phyloP scores from a whole-genome alignment of 371 early-diverging fungal genomes.

The Rhizopus delemar region DNA sequence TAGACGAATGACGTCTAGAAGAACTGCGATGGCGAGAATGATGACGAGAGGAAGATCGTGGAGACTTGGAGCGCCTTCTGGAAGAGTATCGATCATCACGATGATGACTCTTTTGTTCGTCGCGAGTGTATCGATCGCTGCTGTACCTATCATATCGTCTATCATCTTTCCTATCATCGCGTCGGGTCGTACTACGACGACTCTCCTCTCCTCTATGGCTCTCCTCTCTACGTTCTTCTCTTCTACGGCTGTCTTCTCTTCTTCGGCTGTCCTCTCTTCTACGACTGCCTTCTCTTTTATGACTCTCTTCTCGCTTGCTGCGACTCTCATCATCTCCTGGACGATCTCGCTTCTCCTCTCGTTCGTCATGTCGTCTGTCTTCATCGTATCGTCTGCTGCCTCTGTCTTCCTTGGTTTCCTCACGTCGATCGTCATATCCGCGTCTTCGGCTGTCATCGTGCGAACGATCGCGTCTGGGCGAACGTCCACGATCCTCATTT shows the following conservation, averaged over 20 bases:
- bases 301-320: background rate
- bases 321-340: conserved; percentile 17
- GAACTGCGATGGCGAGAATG: conserved; percentile 9
- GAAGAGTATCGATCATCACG: conserved; percentile 10
- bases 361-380: conserved; percentile 18
- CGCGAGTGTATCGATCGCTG: conserved; percentile 7
- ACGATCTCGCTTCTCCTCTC: conserved; percentile 6
- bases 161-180: conserved; percentile 13
- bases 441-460: conserved; percentile 15
- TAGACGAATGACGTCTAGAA: conserved; percentile 36
- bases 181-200: conserved; percentile 4
- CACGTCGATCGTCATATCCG: conserved; percentile 14
- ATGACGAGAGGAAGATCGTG: conserved; percentile 20
- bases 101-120: conserved; percentile 9
- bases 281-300: too few species aligned
- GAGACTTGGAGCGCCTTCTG: conserved; percentile 14
- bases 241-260: background rate
- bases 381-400: conserved; percentile 13
- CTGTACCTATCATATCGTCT: conserved; percentile 10
- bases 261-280: background rate
- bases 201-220: conserved; percentile 5
- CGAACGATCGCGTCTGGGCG: conserved; percentile 1
- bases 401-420: conserved; percentile 14
- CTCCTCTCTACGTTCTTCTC: conserved; percentile 7
- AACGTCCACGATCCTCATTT: conserved; percentile 10